Percentiles rank a stretch among this genome's conserved stretches.
Conservation (phyloP, 2,329 filamentous ascomycete genomes). For the Plectosphaerella cucumerina region DNA sequence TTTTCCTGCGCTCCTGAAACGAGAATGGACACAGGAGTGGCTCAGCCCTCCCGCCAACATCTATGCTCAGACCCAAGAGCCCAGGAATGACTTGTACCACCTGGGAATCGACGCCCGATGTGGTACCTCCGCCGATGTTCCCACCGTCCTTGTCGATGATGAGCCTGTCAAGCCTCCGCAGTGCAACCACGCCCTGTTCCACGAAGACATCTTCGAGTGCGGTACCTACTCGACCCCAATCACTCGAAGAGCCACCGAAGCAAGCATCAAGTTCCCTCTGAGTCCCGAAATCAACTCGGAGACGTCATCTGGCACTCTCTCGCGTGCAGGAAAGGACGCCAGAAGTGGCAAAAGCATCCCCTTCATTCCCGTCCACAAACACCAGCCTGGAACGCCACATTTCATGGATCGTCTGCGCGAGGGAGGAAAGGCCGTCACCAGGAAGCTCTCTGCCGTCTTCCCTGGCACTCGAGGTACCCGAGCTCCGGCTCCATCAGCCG, state of each 20-base stretch:
- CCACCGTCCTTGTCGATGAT: conserved; percentile 5
- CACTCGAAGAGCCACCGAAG: conserved; percentile 3
- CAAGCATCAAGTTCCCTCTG: not conserved
- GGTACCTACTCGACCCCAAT: not conserved
- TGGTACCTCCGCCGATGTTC: conserved; percentile 7
- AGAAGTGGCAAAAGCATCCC: not conserved
- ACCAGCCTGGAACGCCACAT: not conserved
- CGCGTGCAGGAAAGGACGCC: conserved; percentile 4
- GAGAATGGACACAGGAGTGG: conserved; percentile 28
- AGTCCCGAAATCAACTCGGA: conserved; percentile 10
- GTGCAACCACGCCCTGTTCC: conserved; percentile 16
- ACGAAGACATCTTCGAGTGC: conserved; percentile 16
- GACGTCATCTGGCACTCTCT: conserved; percentile 17
- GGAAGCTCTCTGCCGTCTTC: conserved; percentile 9
- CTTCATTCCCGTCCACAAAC: not conserved
- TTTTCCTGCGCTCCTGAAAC: conserved; percentile 25
- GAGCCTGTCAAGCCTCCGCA: conserved; percentile 10
- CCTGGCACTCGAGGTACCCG: not conserved
- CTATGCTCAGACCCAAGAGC: not conserved
- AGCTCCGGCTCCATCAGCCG: conserved; percentile 1
- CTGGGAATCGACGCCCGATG: conserved; percentile 25
- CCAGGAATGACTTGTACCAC: conserved; percentile 17
- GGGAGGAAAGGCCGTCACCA: not conserved
- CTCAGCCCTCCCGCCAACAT: conserved; percentile 16
- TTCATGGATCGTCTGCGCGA: not conserved